A percentile compares a stretch with the other conserved stretches of the same genome.
These are phyloP conservation scores for Saccharum officinarum DNA, from an alignment of 176 grass and related monocot genomes.

Conservation along the genomic window DNA sequence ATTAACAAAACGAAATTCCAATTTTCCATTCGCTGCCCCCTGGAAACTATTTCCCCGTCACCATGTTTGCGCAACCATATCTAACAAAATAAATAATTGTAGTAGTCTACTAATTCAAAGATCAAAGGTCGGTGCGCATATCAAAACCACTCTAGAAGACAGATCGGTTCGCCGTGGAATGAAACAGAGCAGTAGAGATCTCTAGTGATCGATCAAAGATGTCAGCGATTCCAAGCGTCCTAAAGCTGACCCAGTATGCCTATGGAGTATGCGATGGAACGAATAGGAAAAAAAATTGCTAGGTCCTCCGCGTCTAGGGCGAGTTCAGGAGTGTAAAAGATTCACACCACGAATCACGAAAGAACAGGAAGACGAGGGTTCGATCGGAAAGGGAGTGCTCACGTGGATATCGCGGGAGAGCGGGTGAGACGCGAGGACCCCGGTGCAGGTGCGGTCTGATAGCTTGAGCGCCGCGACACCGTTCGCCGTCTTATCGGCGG, in stretches of 20 bases:
- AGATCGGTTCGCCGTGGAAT: not conserved
- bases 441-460: conserved; percentile 91
- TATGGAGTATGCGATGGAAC: not conserved
- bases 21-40: not conserved
- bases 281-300: not conserved
- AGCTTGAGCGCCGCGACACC: conserved; percentile 52
- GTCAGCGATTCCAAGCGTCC: not conserved
- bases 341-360: not conserved
- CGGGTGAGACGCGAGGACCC: conserved; percentile 85
- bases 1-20: not conserved
- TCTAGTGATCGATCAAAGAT: not conserved
- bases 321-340: not conserved
- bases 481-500: conserved; percentile 46
- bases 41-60: not conserved
- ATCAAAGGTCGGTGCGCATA: not conserved
- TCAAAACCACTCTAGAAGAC: not conserved
- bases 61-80: not conserved
- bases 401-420: conserved; percentile 95
- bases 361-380: not conserved
- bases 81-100: not conserved
- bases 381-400: not conserved
- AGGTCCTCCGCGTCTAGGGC: not conserved
- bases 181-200: not conserved
- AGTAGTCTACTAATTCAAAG: not conserved
- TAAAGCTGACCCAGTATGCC: not conserved